Percentiles rank a stretch among this genome's conserved stretches.
phyloP scores from a whole-genome alignment of 768 basidiomycete species.

The Tulasnella sp. region DNA sequence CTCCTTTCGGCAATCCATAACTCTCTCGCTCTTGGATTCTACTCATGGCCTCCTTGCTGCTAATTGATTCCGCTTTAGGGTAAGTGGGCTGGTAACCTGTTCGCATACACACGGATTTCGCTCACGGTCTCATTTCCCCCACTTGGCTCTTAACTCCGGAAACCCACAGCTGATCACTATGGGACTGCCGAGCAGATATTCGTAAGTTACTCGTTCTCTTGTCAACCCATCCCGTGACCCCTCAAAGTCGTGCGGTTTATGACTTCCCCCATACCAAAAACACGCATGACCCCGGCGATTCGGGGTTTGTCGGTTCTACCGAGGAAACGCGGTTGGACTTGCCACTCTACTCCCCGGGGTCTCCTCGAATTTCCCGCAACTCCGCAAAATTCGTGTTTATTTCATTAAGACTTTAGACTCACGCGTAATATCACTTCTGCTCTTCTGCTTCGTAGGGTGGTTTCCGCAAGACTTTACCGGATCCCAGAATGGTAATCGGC shows the following conservation, averaged over 20 bases:
- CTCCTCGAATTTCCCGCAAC: not conserved
- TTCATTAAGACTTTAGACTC: not conserved
- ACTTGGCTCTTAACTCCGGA: not conserved
- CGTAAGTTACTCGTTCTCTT: conserved; percentile 32
- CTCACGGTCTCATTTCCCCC: not conserved
- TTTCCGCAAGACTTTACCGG: conserved; percentile 39
- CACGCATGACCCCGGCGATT: not conserved
- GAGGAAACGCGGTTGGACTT: not conserved
- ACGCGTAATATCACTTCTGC: not conserved
- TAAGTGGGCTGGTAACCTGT: not conserved
- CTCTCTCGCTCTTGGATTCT: not conserved
- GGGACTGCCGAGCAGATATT: conserved; percentile 74
- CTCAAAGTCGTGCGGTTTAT: not conserved
- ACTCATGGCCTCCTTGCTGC: not conserved
- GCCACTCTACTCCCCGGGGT: not conserved
- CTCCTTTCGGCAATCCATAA: not conserved
- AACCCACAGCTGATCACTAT: conserved; percentile 65
- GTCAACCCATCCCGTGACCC: not conserved
- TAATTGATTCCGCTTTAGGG: not conserved
- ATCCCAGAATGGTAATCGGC: conserved; percentile 40
- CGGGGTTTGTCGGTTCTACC: not conserved
- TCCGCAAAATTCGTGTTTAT: not conserved
- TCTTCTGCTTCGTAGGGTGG: conserved; percentile 42
- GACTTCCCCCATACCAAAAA: not conserved
- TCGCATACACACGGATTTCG: not conserved